These are phyloP conservation scores for Botrytis tulipae DNA, from an alignment of 2,329 filamentous ascomycete genomes.

Conservation along the genomic window DNA sequence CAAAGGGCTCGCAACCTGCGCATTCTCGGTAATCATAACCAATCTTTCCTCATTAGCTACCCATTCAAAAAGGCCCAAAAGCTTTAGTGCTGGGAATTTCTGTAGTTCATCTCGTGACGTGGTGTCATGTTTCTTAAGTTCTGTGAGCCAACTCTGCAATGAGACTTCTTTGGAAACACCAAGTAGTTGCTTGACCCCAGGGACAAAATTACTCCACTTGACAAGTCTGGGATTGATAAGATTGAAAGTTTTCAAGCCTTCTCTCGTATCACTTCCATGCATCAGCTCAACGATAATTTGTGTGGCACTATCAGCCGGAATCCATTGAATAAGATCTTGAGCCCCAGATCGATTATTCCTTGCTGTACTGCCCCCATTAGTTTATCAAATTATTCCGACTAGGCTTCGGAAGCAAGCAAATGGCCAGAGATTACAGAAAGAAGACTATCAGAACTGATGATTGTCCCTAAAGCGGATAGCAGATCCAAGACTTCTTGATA, in stretches of 20 bases:
- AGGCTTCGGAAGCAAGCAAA: neutral
- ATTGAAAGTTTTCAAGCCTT: neutral
- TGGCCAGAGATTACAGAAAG: neutral
- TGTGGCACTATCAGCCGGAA: slow-evolving; percentile 38
- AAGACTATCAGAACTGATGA: neutral
- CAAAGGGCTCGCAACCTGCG: slow-evolving; percentile 29
- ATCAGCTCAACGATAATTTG: neutral
- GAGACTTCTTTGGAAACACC: neutral
- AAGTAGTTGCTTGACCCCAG: neutral
- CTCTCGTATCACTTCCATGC: neutral
- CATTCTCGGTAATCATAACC: slow-evolving; percentile 19
- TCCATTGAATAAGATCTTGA: slow-evolving; percentile 43
- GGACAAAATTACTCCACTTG: neutral
- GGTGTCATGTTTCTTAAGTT: neutral
- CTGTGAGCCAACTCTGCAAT: neutral
- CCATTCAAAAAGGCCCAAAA: slow-evolving; percentile 39
- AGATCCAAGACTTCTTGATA: neutral
- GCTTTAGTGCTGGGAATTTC: slow-evolving; percentile 50
- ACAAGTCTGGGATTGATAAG: neutral
- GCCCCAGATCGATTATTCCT: slow-evolving; percentile 19
- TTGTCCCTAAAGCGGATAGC: neutral
- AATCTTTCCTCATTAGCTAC: slow-evolving; percentile 14
- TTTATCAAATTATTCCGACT: neutral
- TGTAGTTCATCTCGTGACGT: slow-evolving; percentile 40
- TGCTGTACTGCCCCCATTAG: neutral